Evolutionary conservation across 139 green algal genomes (phyloP), one percentile per base, ranked within the genome.

Genomic region (Zygnema cylindricum): DNA sequence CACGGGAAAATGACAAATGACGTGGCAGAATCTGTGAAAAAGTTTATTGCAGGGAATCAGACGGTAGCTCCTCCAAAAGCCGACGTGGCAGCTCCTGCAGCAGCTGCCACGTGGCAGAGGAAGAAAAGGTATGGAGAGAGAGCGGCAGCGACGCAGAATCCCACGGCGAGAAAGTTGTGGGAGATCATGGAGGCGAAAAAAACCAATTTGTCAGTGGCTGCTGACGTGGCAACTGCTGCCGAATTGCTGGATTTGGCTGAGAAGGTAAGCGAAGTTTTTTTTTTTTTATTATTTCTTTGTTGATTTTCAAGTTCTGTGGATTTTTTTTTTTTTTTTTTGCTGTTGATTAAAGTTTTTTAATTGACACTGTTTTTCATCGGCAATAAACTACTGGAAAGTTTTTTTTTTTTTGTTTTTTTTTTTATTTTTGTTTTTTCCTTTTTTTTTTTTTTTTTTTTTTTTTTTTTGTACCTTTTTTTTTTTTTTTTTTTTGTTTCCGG

Each of bases 201-300:
- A 89, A 98, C 93, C 85, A 99, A 99, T 93, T 92, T 99, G 73
- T 95, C 91, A n/a, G 96, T 99, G 43, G 98, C 98, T 23, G 97
- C 96, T 39, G 98, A 99, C 87, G 97, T 99, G 75, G 92, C 91
- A 55, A 98, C 95, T 3, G 93, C 93, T 1, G 94, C 95, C 57
- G 95, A 98, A 89, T 95, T 99, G 95, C 92, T 99, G 33, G 82
- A 77, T 11, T 85, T 99, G 69, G 98, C 97, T 0, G 97, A 98
- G 2, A 81, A 84, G 90, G 73, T 94, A 43, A 43, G 87, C n/a
- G n/a, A n/a, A n/a, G n/a, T n/a, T n/a, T n/a, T n/a, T n/a, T n/a
- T n/a, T n/a, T n/a, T n/a, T n/a, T n/a, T n/a, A 73, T 73, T 25
- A 25, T 73, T 73, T 25, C 57, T 73, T 73, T 25, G 57, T 73